Percentiles rank a stretch among this genome's conserved stretches.
phyloP scores from a whole-genome alignment of 2,329 filamentous ascomycete genomes.

The Botryosphaeria dothidea region DNA sequence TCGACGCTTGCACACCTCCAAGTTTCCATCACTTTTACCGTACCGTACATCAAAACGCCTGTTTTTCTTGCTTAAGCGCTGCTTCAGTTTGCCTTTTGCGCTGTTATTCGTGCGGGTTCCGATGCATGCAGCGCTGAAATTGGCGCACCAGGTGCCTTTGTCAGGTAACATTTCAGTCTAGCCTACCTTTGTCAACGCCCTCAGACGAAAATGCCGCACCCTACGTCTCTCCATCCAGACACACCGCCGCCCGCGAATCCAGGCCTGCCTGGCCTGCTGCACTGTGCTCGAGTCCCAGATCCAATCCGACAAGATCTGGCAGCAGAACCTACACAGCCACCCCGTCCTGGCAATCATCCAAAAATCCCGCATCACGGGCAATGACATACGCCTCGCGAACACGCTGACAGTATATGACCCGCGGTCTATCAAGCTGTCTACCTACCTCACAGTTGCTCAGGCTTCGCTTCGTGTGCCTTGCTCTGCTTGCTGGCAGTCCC shows the following conservation, averaged over 20 bases:
- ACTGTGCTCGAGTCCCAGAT: not conserved
- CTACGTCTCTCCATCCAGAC: not conserved
- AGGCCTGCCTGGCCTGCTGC: not conserved
- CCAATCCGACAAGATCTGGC: not conserved
- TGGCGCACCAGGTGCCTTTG: not conserved
- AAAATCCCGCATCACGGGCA: not conserved
- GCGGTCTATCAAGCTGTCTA: no score
- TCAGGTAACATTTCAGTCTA: conserved; percentile 13
- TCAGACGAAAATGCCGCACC: conserved; percentile 13
- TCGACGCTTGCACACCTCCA: not conserved
- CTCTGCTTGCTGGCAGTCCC: not conserved
- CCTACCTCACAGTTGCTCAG: not conserved
- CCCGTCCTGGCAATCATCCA: not conserved
- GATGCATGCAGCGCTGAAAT: not conserved
- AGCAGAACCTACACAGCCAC: not conserved
- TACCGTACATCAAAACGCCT: not conserved
- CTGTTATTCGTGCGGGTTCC: not conserved
- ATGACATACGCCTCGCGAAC: not conserved
- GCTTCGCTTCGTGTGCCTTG: not conserved
- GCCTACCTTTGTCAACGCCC: not conserved
- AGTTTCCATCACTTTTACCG: not conserved
- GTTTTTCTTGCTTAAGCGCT: not conserved
- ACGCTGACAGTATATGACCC: not conserved
- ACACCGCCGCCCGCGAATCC: not conserved
- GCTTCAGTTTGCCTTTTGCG: not conserved